Base-by-base conservation (phyloP, 2,329 filamentous ascomycete species). In the Pestalotiopsis sp. region DNA sequence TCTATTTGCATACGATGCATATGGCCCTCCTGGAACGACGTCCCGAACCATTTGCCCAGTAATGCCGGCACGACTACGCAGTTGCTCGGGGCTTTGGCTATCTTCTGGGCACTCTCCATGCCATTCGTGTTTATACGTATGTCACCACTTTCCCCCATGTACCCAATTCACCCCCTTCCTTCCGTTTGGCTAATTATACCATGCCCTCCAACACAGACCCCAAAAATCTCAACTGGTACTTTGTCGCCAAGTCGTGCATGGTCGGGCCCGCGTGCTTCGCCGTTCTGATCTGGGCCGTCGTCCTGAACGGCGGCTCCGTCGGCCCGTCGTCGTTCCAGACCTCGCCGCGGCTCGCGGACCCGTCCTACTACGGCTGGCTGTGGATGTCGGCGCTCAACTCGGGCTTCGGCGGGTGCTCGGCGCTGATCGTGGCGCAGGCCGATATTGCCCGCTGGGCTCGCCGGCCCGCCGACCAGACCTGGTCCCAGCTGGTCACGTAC, bases 81-180 rank as follows among this genome's bases (percentile, higher is more conserved):
- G 38, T 76, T 76, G 55, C 80, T 82, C 74, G 73, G 78, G 57
- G 75, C 76, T 1, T 79, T 79, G 64, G 78, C 80, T 66, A 70
- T 81, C 20, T 78, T 76, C 68, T 81, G 79, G 79, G 67, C 78
- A 40, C 71, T 80, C 63, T 79, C 80, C 66, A 66, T 81, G 52
- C 76, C 81, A 2, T 81, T 84, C 69, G 77, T 77, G 17, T 76
- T 79, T 40, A 77, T 83, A 67, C 76, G 81, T 20, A 81, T 82
- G 13, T 81, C 83, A 69, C 79, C 83, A 69, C 71, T 83, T 35
- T 17, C 71, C 60, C 81, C 83, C 73, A 83, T 83, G 74, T 80
- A 77, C 71, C 76, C 82, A 75, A 83, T 7, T 40, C 0, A 39
- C 3, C 38, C 59, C 11, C 35, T 14, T 7, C 4, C 17, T 9